A percentile compares a stretch with the other conserved stretches of the same genome.
Evolutionary conservation across 441 rosid species (phyloP).

Genomic region (Populus tomentosa): DNA sequence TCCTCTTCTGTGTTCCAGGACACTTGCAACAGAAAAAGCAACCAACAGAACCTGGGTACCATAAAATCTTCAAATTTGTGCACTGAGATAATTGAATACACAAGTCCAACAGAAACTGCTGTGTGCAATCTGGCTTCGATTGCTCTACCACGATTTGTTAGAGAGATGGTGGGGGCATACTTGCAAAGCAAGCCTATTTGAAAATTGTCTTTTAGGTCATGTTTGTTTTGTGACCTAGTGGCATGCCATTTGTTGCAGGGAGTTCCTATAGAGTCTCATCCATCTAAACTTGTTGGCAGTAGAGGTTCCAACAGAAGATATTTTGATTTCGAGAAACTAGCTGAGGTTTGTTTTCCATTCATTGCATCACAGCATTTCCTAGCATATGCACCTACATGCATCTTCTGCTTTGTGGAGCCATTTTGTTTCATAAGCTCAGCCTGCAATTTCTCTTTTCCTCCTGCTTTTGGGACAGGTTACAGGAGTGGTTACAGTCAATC

Average conservation of each 20-base stretch:
- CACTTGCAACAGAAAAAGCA: slow-evolving; percentile 80
- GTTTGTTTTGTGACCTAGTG: neutral
- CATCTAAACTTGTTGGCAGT: slow-evolving; percentile 81
- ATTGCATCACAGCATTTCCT: slow-evolving; percentile 1
- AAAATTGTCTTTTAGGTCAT: neutral
- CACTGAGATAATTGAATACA: slow-evolving; percentile 84
- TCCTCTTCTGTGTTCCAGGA: slow-evolving; percentile 44
- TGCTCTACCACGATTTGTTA: slow-evolving; percentile 77
- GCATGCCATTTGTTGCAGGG: slow-evolving; percentile 36
- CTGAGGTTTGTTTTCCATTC: slow-evolving; percentile 50
- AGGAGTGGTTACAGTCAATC: slow-evolving; percentile 61
- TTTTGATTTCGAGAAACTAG: slow-evolving; percentile 82
- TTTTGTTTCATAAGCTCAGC: slow-evolving; percentile 6
- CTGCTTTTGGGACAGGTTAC: slow-evolving; percentile 48
- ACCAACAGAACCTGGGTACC: slow-evolving; percentile 95
- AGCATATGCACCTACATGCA: neutral
- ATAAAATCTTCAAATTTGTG: slow-evolving; percentile 90
- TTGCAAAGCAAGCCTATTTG: neutral
- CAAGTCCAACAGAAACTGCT: slow-evolving; percentile 90
- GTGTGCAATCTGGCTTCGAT: slow-evolving; percentile 96
- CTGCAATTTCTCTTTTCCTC: neutral
- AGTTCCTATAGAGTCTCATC: slow-evolving; percentile 63
- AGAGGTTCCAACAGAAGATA: slow-evolving; percentile 61
- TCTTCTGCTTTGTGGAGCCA: neutral
- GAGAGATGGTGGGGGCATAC: slow-evolving; percentile 53